These are phyloP conservation scores for Blastocystis sp. DNA, from an alignment of 352 stramenopile species.

Conservation along the genomic window DNA sequence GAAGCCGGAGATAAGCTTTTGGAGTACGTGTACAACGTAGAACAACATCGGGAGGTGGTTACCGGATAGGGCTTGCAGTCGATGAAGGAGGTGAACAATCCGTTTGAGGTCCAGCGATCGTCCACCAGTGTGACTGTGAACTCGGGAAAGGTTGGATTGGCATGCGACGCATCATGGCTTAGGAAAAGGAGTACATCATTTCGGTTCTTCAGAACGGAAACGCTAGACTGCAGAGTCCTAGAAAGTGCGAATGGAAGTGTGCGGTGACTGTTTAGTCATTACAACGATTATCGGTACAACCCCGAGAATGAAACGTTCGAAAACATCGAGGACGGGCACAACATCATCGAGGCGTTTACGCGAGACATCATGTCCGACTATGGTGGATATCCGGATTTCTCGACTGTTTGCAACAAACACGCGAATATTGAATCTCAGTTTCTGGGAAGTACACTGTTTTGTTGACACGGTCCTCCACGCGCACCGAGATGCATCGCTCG, in stretches of 20 bases:
- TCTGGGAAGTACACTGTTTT: not conserved
- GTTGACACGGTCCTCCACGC: not conserved
- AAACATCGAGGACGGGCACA: constrained; percentile 34
- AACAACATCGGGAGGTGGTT: not conserved
- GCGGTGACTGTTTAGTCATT: constrained; percentile 10
- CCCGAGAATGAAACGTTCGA: constrained; percentile 21
- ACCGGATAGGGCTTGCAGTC: constrained; percentile 10
- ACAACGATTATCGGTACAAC: constrained; percentile 27
- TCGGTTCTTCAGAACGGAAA: constrained; percentile 36
- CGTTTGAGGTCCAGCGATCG: constrained; percentile 1
- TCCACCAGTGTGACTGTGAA: not conserved
- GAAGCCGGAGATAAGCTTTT: constrained; percentile 1
- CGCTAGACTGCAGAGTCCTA: not conserved
- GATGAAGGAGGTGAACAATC: constrained; percentile 35
- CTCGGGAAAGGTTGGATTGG: not conserved
- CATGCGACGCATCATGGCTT: not conserved
- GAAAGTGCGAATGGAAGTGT: not conserved
- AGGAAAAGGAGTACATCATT: constrained; percentile 44
- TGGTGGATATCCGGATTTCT: constrained; percentile 28
- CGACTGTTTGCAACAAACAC: constrained; percentile 22
- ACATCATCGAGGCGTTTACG: constrained; percentile 36
- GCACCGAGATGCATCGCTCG: not conserved
- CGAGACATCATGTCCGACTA: constrained; percentile 21
- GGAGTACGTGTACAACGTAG: constrained; percentile 11
- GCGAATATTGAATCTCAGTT: not conserved